Percentiles rank a stretch among this genome's conserved stretches.
These are phyloP conservation scores for Ustilago shanxiensis DNA, from an alignment of 1,284 basidiomycete genomes.

Conservation along the genomic window DNA sequence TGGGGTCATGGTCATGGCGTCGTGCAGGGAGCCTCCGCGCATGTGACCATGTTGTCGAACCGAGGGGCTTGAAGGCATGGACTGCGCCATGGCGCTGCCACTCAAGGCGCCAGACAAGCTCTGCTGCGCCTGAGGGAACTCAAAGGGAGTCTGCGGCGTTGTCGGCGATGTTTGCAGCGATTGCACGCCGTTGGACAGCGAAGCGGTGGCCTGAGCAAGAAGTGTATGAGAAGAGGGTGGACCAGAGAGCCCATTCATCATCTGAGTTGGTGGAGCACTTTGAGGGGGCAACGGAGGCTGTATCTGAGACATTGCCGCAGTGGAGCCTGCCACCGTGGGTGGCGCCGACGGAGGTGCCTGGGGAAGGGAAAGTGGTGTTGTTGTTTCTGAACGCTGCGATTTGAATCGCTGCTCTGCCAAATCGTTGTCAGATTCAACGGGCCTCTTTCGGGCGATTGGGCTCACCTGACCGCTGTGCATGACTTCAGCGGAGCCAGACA, in stretches of 20 bases:
- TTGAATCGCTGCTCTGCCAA: constrained; percentile 44
- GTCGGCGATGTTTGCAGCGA: constrained; percentile 47
- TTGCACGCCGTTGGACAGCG: constrained; percentile 31
- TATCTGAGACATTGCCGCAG: constrained; percentile 15
- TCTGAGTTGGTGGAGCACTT: constrained; percentile 25
- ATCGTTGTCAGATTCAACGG: constrained; percentile 45
- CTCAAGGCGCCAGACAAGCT: constrained; percentile 14
- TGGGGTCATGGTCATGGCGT: constrained; percentile 49
- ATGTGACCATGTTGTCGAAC: constrained; percentile 38
- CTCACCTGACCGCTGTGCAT: constrained; percentile 35
- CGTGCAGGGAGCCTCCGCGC: constrained; percentile 45
- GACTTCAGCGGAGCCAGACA: constrained; percentile 8
- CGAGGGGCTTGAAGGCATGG: constrained; percentile 49
- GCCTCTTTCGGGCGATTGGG: constrained; percentile 46
- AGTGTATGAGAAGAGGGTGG: constrained; percentile 9
- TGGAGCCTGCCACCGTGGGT: constrained; percentile 16
- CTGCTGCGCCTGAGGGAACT: constrained; percentile 40
- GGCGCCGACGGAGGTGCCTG: constrained; percentile 44
- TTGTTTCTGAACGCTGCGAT: constrained; percentile 41
- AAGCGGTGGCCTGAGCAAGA: constrained; percentile 24
- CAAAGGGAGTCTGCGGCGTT: constrained; percentile 52
- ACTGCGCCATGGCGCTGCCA: constrained; percentile 23
- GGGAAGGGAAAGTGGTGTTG: constrained; percentile 44
- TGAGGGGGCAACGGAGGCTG: constrained; percentile 31
- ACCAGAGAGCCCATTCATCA: constrained; percentile 6